These are phyloP conservation scores for Mycotypha africana DNA, from an alignment of 371 early-diverging fungal genomes.

Conservation along the genomic window DNA sequence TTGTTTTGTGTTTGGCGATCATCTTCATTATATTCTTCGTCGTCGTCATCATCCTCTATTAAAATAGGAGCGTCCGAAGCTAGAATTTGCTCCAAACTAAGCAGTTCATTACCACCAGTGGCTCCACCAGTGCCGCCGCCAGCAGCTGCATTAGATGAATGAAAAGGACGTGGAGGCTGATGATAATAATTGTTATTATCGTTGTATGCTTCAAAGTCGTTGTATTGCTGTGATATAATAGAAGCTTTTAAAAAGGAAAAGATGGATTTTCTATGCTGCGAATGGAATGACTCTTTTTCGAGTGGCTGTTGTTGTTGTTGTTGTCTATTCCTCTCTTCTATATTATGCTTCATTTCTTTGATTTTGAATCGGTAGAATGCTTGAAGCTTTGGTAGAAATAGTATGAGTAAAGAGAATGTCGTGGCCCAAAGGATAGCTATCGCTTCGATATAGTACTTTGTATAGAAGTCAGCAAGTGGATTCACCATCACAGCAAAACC, in stretches of 20 bases:
- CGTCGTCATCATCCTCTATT: background rate
- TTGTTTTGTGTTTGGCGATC: background rate
- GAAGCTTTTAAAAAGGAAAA: conserved; percentile 11
- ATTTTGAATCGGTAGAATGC: conserved; percentile 20
- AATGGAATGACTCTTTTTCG: background rate
- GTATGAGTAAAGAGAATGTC: conserved; percentile 44
- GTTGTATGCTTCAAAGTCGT: no score
- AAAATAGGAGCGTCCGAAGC: conserved; percentile 22
- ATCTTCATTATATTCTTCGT: no score
- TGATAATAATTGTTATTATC: conserved; percentile 1
- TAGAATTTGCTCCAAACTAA: conserved; percentile 25
- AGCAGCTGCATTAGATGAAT: no score
- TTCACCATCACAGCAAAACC: conserved; percentile 49
- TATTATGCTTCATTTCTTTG: conserved; percentile 9
- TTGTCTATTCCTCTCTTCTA: background rate
- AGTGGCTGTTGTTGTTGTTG: no score
- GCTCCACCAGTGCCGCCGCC: background rate
- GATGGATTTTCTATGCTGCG: background rate
- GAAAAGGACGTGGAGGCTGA: background rate
- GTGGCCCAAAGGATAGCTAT: conserved; percentile 52
- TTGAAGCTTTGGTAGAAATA: conserved; percentile 55
- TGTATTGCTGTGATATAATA: no score
- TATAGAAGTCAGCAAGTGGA: conserved; percentile 45
- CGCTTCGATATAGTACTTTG: conserved; percentile 46
- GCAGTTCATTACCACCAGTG: conserved; percentile 12